These are phyloP conservation scores for Massariosphaeria phaeospora DNA, from an alignment of 495 filamentous ascomycete genomes.

Conservation along the genomic window DNA sequence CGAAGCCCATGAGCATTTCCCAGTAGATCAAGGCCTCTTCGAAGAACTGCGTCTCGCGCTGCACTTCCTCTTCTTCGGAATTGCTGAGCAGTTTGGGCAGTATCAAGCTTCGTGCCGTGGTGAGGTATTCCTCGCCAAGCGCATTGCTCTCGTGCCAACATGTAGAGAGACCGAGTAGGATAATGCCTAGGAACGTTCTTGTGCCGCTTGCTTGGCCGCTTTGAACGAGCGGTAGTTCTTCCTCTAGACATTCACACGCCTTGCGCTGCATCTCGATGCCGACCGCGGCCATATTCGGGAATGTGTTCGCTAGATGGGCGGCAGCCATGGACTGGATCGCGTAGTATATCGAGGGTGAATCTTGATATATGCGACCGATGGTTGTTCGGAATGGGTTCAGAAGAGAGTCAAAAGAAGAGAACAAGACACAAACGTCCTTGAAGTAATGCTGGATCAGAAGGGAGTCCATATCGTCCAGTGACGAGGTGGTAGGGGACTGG, in stretches of 20 bases:
- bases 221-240: slow-evolving; percentile 37
- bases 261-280: slow-evolving; percentile 52
- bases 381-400: slow-evolving; percentile 57
- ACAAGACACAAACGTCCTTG: slow-evolving; percentile 53
- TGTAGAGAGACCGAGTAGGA: slow-evolving; percentile 54
- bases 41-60: slow-evolving; percentile 54
- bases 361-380: slow-evolving; percentile 53
- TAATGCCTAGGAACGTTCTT: slow-evolving; percentile 49
- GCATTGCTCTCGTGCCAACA: slow-evolving; percentile 55
- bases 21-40: slow-evolving; percentile 56
- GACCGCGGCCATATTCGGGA: slow-evolving; percentile 50
- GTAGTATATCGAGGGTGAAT: slow-evolving; percentile 53
- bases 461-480: slow-evolving; percentile 33
- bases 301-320: slow-evolving; percentile 53
- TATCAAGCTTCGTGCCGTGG: slow-evolving; percentile 30
- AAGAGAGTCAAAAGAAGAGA: slow-evolving; percentile 55
- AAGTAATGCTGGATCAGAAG: slow-evolving; percentile 58
- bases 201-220: slow-evolving; percentile 42
- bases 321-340: slow-evolving; percentile 60
- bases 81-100: slow-evolving; percentile 21
- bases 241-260: slow-evolving; percentile 47
- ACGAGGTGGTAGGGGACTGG: slow-evolving; percentile 7
- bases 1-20: slow-evolving; percentile 58
- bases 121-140: slow-evolving; percentile 40
- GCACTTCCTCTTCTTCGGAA: slow-evolving; percentile 32